A percentile compares a stretch with the other conserved stretches of the same genome.
Conservation (phyloP, 2,329 filamentous ascomycete species). For the Claviceps sp. region DNA sequence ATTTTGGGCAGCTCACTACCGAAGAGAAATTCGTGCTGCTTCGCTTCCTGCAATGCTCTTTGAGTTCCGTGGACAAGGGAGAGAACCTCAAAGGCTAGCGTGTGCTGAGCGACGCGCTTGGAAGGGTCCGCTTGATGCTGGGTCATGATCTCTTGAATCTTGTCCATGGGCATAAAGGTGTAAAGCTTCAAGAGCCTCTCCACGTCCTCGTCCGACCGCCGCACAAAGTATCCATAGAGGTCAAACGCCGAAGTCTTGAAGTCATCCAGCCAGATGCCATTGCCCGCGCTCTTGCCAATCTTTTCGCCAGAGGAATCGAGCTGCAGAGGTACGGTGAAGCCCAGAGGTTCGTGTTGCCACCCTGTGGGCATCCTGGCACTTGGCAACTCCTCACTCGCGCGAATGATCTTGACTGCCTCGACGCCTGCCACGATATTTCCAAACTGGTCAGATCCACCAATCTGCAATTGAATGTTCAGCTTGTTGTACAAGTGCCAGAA, state of each 20-base stretch:
- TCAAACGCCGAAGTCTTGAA: conserved; percentile 74
- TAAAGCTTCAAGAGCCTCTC: conserved; percentile 76
- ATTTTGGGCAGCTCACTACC: conserved; percentile 19
- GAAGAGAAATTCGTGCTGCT: conserved; percentile 39
- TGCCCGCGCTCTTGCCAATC: conserved; percentile 89
- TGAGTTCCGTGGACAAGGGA: conserved; percentile 61
- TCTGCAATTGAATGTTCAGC: conserved; percentile 64
- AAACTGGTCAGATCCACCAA: conserved; percentile 91
- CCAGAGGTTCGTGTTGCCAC: conserved; percentile 50
- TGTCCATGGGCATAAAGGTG: conserved; percentile 64
- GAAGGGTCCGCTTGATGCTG: conserved; percentile 55
- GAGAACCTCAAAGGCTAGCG: conserved; percentile 70
- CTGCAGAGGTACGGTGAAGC: conserved; percentile 81
- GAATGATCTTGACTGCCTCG: conserved; percentile 67
- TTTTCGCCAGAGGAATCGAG: conserved; percentile 78
- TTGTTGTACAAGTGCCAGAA: conserved; percentile 76
- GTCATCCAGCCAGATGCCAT: conserved; percentile 83
- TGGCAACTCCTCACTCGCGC: conserved; percentile 40
- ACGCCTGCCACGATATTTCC: conserved; percentile 91
- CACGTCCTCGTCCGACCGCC: conserved; percentile 68
- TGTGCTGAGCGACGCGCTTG: conserved; percentile 68
- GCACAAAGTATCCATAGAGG: conserved; percentile 81
- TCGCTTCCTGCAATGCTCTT: conserved; percentile 49
- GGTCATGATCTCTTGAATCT: conserved; percentile 56
- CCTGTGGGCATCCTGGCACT: conserved; percentile 23